Base-by-base conservation (phyloP, 106 monocot species). In the Dendrobium officinale region DNA sequence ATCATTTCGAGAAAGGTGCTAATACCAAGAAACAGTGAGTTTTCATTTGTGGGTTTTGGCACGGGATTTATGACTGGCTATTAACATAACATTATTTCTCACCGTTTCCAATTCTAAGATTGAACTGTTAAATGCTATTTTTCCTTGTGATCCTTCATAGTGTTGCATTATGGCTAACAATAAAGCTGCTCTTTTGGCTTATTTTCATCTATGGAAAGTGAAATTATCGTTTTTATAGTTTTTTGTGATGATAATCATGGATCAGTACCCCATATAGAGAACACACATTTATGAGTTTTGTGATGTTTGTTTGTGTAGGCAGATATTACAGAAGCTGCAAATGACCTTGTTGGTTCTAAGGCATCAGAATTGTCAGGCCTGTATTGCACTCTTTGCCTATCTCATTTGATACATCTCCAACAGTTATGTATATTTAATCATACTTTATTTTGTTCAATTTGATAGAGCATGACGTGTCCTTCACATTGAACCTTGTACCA, bases 401-500 rank as follows among this genome's bases (percentile, higher is more conserved):
- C 70, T 27, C 76, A 26, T 76, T 76, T 49, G 20, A 22, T 76
- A 15, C 18, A 24, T 51, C 26, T 47, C 24, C 27, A 48, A 24
- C 10, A 4, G 27, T 76, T 51, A 26, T 49, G 9, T 76, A 10
- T 76, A 26, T n/a, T 76, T 75, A 73, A 17, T 72, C 41, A 16
- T 80, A 24, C 4, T 13, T 75, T 78, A 6, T 59, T 58, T 42
- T 43, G 75, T 47, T 55, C n/a, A 31, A 76, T 78, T 79, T 81
- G 77, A 76, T 80, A 85, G 90, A 93, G 31, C 75, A 82, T 75
- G 93, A 90, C 79, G 85, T 93, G 74, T 93, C 93, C 37, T 90
- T 93, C 79, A 88, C 86, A 0, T 75, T 93, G 76, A 93, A 79
- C 83, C 88, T 93, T 81, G 84, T 87, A 42, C 82, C 75, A 45